phyloP scores from a whole-genome alignment of 495 filamentous ascomycete genomes.

The Hypoxylon fragiforme region DNA sequence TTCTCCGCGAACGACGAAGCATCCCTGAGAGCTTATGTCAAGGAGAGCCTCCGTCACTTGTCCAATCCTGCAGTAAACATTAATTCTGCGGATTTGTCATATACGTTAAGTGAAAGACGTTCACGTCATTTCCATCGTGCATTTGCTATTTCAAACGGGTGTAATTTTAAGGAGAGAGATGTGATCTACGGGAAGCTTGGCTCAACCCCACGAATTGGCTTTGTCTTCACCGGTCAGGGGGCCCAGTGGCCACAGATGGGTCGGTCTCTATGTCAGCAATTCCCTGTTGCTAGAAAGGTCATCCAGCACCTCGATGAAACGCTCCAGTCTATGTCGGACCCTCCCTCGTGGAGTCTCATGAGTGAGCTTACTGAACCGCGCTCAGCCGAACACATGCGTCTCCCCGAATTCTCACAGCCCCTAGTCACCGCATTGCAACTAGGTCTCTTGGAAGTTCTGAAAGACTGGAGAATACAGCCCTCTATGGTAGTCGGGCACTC shows the following conservation, averaged over 20 bases:
- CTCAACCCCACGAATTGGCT: conserved; percentile 27
- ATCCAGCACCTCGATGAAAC: conserved; percentile 3
- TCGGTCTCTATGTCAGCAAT: conserved; percentile 18
- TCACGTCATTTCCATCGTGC: conserved; percentile 26
- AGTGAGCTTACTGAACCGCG: conserved; percentile 32
- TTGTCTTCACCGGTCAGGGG: conserved; percentile 52
- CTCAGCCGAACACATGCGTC: conserved; percentile 17
- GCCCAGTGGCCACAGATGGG: conserved; percentile 52
- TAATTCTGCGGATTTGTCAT: conserved; percentile 23
- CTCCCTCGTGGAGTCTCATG: conserved; percentile 13
- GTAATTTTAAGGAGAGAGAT: background rate
- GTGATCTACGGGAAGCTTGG: background rate
- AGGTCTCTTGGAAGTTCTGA: conserved; percentile 51
- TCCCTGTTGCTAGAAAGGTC: background rate
- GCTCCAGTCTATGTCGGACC: conserved; percentile 1
- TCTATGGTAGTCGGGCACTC: conserved; percentile 43
- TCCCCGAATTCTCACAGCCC: conserved; percentile 42
- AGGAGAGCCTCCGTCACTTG: background rate
- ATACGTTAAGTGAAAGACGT: conserved; percentile 32
- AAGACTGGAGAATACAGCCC: conserved; percentile 47
- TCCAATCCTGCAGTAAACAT: conserved; percentile 5
- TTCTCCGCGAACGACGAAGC: conserved; percentile 32
- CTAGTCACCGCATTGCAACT: conserved; percentile 50
- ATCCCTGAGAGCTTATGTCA: background rate
- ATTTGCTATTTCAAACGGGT: conserved; percentile 6